Base-by-base conservation (phyloP, 2,329 filamentous ascomycete genomes). In the Elsinoe arachidis region DNA sequence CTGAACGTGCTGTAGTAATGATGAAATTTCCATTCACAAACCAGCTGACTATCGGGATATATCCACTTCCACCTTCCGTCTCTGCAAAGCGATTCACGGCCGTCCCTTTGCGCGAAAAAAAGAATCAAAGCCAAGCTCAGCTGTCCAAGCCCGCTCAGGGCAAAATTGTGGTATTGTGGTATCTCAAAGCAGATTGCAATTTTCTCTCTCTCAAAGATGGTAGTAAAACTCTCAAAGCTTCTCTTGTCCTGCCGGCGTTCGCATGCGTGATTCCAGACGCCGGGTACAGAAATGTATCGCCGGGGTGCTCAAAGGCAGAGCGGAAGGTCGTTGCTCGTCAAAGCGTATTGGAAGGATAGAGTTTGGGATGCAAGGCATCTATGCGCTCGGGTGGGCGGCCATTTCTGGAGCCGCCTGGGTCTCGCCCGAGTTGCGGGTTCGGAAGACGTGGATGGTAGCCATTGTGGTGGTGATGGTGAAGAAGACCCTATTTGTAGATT, bases 401-500 rank as follows among this genome's bases (percentile, higher is more conserved):
- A 72, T 67, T 60, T 70, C 63, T 2, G 64, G 71, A 15, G 67
- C 66, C 5, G 68, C 63, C 15, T 66, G 62, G n/a, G 63, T 66
- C 47, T 69, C 62, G 58, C 62, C 61, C 35, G 58, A 51, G 33
- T 68, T 65, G 11, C 71, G 66, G 35, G 73, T 73, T 15, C 73
- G 68, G 60, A 75, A 69, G 44, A 78, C 70, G 56, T 78, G 76
- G 26, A 80, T 62, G 2, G 72, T 69, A 2, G 78, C 74, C 51
- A 81, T 67, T 9, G 74, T 69, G 1, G 74, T 78, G 1, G 80
- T 81, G 17, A 70, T 72, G 1, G 74, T 67, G 62, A 82, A 83
- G 5, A 75, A 64, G n/a, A 76, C 63, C 78, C 78, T 80, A 58
- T 41, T 10, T 46, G 52, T 17, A 51, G 26, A 43, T 60, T 46